A percentile compares a stretch with the other conserved stretches of the same genome.
These are phyloP conservation scores for Posidonia oceanica DNA, from an alignment of 116 monocot genomes.

Conservation along the genomic window DNA sequence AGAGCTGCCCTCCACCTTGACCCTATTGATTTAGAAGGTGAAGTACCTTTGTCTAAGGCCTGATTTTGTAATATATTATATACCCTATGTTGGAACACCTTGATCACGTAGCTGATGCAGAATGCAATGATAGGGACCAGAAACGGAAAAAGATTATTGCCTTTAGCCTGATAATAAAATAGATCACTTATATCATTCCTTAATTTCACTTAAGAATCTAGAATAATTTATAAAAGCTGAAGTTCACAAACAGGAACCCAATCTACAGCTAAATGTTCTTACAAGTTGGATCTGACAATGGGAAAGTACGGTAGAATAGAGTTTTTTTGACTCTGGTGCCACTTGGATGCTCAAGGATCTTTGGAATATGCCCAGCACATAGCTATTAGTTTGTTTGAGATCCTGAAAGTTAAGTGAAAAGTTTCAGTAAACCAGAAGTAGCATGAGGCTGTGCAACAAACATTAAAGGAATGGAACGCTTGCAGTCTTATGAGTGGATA, in stretches of 20 bases:
- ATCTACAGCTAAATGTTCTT: not conserved
- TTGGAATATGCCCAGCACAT: not conserved
- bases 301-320: not conserved
- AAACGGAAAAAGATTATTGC: not conserved
- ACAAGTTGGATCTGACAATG: not conserved
- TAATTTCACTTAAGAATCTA: not conserved
- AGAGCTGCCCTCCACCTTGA: constrained; percentile 7
- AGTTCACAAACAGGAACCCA: not conserved
- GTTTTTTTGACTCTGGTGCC: not conserved
- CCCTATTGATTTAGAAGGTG: not conserved
- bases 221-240: not conserved
- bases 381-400: not conserved
- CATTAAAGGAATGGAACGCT: no score
- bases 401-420: constrained; percentile 3
- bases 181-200: not conserved
- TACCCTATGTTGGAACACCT: not conserved
- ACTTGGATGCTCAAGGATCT: not conserved
- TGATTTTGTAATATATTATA: not conserved
- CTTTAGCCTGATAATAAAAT: constrained; percentile 3
- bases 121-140: constrained; percentile 3
- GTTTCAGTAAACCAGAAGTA: no score
- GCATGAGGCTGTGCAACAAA: no score
- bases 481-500: no score
- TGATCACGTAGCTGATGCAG: not conserved
- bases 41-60: not conserved